These are phyloP conservation scores for Lactifluus pinguis DNA, from an alignment of 768 basidiomycete species.

Conservation along the genomic window DNA sequence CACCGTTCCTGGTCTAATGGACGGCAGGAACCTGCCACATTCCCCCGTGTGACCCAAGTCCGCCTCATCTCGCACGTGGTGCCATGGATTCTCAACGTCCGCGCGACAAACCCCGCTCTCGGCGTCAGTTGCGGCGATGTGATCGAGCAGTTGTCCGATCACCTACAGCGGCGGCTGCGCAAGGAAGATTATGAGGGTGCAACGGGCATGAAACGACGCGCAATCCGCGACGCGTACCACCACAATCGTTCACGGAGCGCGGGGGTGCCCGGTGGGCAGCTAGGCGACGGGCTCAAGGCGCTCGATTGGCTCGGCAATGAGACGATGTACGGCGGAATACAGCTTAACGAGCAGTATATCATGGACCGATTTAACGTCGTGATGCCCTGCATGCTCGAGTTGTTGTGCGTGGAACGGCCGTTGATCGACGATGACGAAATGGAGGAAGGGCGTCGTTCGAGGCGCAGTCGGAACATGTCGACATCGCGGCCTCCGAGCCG, in stretches of 20 bases:
- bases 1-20: conserved; percentile 60
- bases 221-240: conserved; percentile 45
- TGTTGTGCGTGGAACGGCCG: conserved; percentile 42
- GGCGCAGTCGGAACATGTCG: conserved; percentile 9
- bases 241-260: conserved; percentile 56
- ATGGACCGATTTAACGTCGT: conserved; percentile 34
- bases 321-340: conserved; percentile 57
- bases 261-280: conserved; percentile 60
- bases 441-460: conserved; percentile 35
- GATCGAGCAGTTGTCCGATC: conserved; percentile 43
- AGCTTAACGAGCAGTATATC: conserved; percentile 35
- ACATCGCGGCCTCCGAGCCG: conserved; percentile 12
- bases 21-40: conserved; percentile 54
- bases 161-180: conserved; percentile 42
- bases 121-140: conserved; percentile 66
- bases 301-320: conserved; percentile 56
- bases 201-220: conserved; percentile 28
- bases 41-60: conserved; percentile 47
- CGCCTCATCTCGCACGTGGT: conserved; percentile 44
- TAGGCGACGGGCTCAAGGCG: conserved; percentile 53
- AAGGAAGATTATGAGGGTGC: conserved; percentile 45
- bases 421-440: conserved; percentile 40
- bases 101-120: conserved; percentile 33
- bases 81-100: conserved; percentile 47
- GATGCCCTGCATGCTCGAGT: conserved; percentile 51